Evolutionary conservation across 257 asterid genomes (phyloP).

Genomic region (Penstemon davidsonii): DNA sequence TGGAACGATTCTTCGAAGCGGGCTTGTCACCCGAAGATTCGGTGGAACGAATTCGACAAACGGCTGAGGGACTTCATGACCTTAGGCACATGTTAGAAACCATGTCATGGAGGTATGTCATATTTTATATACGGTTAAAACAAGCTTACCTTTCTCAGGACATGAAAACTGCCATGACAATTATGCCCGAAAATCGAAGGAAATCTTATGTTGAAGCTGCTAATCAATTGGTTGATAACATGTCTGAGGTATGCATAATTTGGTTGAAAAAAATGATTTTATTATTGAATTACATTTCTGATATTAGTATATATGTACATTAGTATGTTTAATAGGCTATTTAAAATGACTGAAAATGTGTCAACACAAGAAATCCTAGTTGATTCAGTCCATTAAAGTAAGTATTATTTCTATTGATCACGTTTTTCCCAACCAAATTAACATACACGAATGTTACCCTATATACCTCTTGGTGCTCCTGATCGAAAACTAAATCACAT

Average conservation of each 20-base stretch:
- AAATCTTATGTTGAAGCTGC: conserved; percentile 50
- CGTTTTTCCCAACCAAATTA: too few relatives aligned
- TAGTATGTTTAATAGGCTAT: too few relatives aligned
- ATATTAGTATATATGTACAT: too few relatives aligned
- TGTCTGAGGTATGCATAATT: conserved; percentile 56
- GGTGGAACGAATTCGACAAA: conserved; percentile 36
- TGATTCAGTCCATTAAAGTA: too few relatives aligned
- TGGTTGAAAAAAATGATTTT: too few relatives aligned
- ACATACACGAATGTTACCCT: too few relatives aligned
- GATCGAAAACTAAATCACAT: too few relatives aligned
- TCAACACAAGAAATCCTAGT: too few relatives aligned
- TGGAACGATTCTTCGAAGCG: conserved; percentile 45
- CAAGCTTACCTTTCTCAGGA: conserved; percentile 59
- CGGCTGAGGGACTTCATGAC: conserved; percentile 68
- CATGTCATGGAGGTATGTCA: conserved; percentile 81
- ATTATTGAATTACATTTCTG: too few relatives aligned
- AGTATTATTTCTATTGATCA: too few relatives aligned
- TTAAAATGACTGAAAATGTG: too few relatives aligned
- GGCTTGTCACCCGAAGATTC: conserved; percentile 56
- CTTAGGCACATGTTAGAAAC: conserved; percentile 70
- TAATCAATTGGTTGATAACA: conserved; percentile 65
- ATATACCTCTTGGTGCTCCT: too few relatives aligned
- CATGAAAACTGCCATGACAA: conserved; percentile 48
- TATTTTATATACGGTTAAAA: conserved; percentile 62
- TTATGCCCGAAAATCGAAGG: conserved; percentile 49